A percentile compares a stretch with the other conserved stretches of the same genome.
phyloP scores from a whole-genome alignment of 2,329 filamentous ascomycete genomes.

The Colletotrichum aenigma region DNA sequence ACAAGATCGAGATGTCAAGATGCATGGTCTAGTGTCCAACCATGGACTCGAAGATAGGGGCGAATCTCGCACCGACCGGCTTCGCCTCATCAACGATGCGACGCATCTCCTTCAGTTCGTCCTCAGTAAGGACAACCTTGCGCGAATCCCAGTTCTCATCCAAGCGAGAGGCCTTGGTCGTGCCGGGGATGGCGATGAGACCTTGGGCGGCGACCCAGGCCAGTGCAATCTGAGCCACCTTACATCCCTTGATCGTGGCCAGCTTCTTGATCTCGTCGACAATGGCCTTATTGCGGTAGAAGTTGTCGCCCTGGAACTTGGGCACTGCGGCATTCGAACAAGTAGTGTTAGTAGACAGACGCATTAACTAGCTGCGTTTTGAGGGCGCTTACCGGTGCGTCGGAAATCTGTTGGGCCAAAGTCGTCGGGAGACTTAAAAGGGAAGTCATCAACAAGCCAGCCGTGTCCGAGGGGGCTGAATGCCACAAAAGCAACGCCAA shows the following conservation, averaged over 20 bases:
- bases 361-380: no score
- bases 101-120: conserved; percentile 42
- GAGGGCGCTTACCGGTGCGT: conserved; percentile 31
- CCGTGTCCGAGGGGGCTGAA: conserved; percentile 52
- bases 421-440: conserved; percentile 46
- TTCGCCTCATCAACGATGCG: conserved; percentile 40
- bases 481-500: conserved; percentile 46
- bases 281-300: conserved; percentile 45
- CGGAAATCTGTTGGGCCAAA: conserved; percentile 47
- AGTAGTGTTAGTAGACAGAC: conserved; percentile 24
- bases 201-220: conserved; percentile 44
- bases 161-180: conserved; percentile 40
- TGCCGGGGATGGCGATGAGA: conserved; percentile 50
- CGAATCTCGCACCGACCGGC: conserved; percentile 39
- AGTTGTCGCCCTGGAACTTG: conserved; percentile 47
- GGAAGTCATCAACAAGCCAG: conserved; percentile 49
- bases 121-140: conserved; percentile 37
- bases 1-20: no score
- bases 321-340: conserved; percentile 21
- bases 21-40: conserved; percentile 9
- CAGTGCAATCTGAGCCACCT: conserved; percentile 37
- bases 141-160: conserved; percentile 44
- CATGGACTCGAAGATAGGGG: neutral
- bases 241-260: conserved; percentile 35
- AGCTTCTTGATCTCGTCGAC: conserved; percentile 45